Evolutionary conservation across 768 basidiomycete species (phyloP).

Genomic region (Tylopilus balloui): DNA sequence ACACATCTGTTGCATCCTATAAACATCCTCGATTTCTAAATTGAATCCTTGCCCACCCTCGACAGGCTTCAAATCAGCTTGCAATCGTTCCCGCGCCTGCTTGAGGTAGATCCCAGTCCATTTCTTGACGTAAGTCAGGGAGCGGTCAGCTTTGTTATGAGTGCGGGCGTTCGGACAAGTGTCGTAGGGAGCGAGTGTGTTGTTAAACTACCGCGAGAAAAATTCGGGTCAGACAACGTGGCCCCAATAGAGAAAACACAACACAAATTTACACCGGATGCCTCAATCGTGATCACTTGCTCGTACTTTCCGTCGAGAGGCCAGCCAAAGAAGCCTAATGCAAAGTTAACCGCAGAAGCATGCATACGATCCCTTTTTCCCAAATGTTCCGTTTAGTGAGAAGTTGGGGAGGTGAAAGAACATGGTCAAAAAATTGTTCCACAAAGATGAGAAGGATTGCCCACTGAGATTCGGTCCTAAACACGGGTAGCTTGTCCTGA

Average conservation of each 20-base stretch:
- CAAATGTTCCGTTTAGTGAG: not conserved
- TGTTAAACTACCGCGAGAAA: conserved; percentile 53
- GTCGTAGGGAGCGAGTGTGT: conserved; percentile 81
- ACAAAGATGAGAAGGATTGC: conserved; percentile 12
- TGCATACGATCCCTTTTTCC: conserved; percentile 63
- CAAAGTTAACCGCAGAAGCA: conserved; percentile 60
- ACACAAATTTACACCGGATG: conserved; percentile 41
- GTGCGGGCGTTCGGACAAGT: conserved; percentile 67
- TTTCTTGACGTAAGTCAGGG: conserved; percentile 47
- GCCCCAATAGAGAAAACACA: conserved; percentile 1
- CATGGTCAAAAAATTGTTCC: not conserved
- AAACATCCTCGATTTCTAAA: conserved; percentile 64
- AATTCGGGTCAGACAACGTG: not conserved
- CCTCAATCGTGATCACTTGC: conserved; percentile 73
- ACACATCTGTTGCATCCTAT: conserved; percentile 76
- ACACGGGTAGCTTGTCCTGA: conserved; percentile 63
- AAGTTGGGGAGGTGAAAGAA: not conserved
- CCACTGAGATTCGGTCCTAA: conserved; percentile 73
- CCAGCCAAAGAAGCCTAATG: conserved; percentile 72
- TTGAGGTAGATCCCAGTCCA: conserved; percentile 75
- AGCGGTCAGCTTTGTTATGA: conserved; percentile 51
- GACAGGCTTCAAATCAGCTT: conserved; percentile 39
- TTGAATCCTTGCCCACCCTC: conserved; percentile 44
- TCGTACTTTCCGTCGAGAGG: conserved; percentile 71
- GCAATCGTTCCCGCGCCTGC: conserved; percentile 58